Evolutionary conservation across 169 alveolate genomes (phyloP).

Genomic region (Condylostoma magnum): DNA sequence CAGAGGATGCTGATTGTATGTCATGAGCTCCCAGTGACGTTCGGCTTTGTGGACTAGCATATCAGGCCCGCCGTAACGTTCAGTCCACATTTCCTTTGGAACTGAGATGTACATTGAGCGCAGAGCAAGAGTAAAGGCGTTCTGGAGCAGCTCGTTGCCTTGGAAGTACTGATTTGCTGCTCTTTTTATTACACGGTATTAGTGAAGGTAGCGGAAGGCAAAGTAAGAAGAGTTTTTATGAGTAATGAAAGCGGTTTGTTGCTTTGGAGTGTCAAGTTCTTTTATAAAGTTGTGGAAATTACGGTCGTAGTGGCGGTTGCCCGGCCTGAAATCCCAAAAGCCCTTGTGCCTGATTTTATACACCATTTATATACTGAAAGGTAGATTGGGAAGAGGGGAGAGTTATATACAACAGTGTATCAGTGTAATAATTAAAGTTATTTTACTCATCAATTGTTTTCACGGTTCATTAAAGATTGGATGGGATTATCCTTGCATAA

Average conservation of each 20-base stretch:
- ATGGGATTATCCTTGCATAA: not conserved
- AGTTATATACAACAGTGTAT: too few relatives aligned
- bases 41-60: conserved; percentile 33
- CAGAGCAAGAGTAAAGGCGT: not conserved
- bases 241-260: conserved; percentile 18
- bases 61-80: conserved; percentile 20
- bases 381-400: too few relatives aligned
- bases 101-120: conserved; percentile 3
- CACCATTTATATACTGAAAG: too few relatives aligned
- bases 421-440: too few relatives aligned
- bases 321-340: conserved; percentile 30
- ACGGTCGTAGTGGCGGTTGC: conserved; percentile 20
- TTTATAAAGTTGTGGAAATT: conserved; percentile 29
- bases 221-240: conserved; percentile 21
- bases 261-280: conserved; percentile 17
- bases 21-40: conserved; percentile 31
- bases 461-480: too few relatives aligned
- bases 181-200: conserved; percentile 13
- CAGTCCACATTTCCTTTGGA: not conserved
- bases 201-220: conserved; percentile 25
- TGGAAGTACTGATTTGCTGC: conserved; percentile 28
- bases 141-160: conserved; percentile 20
- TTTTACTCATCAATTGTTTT: too few relatives aligned
- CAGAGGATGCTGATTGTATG: conserved; percentile 32
- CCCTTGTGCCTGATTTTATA: conserved; percentile 26